Base-by-base conservation (phyloP, 148 eudicot genomes). In the Salicornia ramosissima region DNA sequence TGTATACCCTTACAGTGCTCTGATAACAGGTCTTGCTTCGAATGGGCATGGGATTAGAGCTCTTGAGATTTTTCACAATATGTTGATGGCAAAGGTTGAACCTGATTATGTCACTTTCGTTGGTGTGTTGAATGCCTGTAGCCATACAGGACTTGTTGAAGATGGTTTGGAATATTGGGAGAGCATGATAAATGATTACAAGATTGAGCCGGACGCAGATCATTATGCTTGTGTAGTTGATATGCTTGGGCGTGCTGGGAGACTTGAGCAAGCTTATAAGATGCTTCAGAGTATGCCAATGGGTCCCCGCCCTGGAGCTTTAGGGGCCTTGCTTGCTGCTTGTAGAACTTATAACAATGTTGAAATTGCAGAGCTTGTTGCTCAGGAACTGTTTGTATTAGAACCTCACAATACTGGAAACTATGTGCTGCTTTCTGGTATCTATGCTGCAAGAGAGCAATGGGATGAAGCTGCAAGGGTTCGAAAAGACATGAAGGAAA, bases 231-330 rank as follows among this genome's bases (percentile, higher is more conserved):
- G 85, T 53, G 9, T 76, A 28, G 73, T 82, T 66, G 83, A 82
- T 73, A 79, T 82, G 85, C 80, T 79, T 69, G 85, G 82, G n/a
- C 80, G 82, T 49, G 82, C 85, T 59, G 85, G 85, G 26, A 82
- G 74, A 60, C 76, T 82, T 13, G 78, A 79, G 39, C 82, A 79
- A 63, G 82, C 82, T 28, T 73, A 79, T 60, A 58, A 70, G 30
- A 73, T 70, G 50, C 57, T 82, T 30, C 70, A 70, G 58, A 70
- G 73, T 56, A 79, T 73, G 80, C 82, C 82, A 64, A 47, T 69
- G 50, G 73, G 77, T 62, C 74, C 78, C 10, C 75, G 65, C 47
- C 85, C 85, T 54, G 79, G 72, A 63, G 80, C 82, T 62, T 51
- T 79, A 29, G 85, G 82, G 36, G 79, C 85, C 46, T 76, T 82